Conservation (phyloP, 768 basidiomycete genomes). For the Trametes gibbosa region DNA sequence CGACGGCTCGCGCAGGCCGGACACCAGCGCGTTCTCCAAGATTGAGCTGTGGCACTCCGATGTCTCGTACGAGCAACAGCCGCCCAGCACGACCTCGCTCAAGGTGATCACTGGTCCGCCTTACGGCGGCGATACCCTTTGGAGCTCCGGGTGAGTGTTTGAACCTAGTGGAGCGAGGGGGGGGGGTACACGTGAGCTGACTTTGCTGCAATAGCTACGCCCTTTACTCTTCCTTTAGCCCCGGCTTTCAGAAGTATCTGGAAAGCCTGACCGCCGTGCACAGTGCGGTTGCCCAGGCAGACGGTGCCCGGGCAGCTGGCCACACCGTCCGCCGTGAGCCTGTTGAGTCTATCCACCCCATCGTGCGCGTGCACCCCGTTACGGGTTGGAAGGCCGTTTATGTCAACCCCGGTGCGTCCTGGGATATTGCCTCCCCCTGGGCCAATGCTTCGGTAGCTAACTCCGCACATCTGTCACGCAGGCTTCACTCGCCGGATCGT, state of each 20-base stretch:
- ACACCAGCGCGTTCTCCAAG: slow-evolving; percentile 64
- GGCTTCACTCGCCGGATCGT: slow-evolving; percentile 81
- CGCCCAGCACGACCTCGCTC: slow-evolving; percentile 77
- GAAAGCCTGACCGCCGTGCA: slow-evolving; percentile 73
- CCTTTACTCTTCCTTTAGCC: slow-evolving; percentile 79
- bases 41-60: slow-evolving; percentile 83
- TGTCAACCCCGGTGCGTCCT: slow-evolving; percentile 63
- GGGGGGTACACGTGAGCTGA: slow-evolving; percentile 9
- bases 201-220: slow-evolving; percentile 51
- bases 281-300: slow-evolving; percentile 74
- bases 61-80: slow-evolving; percentile 79
- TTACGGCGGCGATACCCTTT: slow-evolving; percentile 76
- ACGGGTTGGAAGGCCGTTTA: slow-evolving; percentile 85
- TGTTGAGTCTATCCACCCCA: slow-evolving; percentile 71
- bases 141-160: slow-evolving; percentile 66
- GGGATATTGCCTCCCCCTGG: background rate
- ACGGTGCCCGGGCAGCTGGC: slow-evolving; percentile 68
- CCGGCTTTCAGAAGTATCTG: slow-evolving; percentile 71
- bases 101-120: slow-evolving; percentile 70
- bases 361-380: slow-evolving; percentile 80
- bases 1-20: slow-evolving; percentile 60
- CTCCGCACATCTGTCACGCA: slow-evolving; percentile 20
- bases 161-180: background rate
- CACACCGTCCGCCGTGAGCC: slow-evolving; percentile 67
- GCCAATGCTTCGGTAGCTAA: background rate